Evolutionary conservation across 805 yeast species (phyloP), one percentile per base, ranked within the genome.

Genomic region (Cyberlindnera mycetangii): DNA sequence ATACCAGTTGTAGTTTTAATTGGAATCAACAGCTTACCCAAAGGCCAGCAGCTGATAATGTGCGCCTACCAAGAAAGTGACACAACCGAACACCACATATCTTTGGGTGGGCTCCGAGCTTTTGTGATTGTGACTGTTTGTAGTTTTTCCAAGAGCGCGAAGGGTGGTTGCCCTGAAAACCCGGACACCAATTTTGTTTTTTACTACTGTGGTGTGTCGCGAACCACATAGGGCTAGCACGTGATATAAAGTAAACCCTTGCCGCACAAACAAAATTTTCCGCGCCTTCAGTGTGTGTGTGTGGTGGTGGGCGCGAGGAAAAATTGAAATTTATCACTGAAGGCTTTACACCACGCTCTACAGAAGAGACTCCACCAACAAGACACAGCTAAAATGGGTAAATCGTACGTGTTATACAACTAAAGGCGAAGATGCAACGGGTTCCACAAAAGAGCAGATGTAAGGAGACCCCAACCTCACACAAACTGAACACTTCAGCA

Each of bases 301-400:
- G 28, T 25, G 40, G 14, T 17, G 25, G 37, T 27, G 47, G 18
- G 41, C 41, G 45, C 47, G 43, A 31, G 41, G 49, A 49, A 44
- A 53, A 51, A 50, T 48, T 49, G 53, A 51, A 51, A 49, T 53
- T 53, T 44, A 49, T 43, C 42, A 47, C 40, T 39, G 34, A 41
- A 41, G 45, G 39, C 28, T 33, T 31, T 39, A 32, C 28, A 14
- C 42, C 38, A 39, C 41, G 32, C 39, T n/a, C 39, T 27, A 32
- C 38, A 40, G 22, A 33, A n/a, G 39, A 37, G 42, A 19, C 19
- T 37, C 17, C 37, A 45, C 41, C 51, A 47, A 52, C 51, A 42
- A 30, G 27, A 51, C 48, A 44, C 47, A 53, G 32, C 48, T 45
- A 58, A 57, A 56, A 58, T 58, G 61, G 61, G 61, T 58, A 58